A percentile compares a stretch with the other conserved stretches of the same genome.
Conservation (phyloP, 768 basidiomycete genomes). For the Russula ochroleuca region DNA sequence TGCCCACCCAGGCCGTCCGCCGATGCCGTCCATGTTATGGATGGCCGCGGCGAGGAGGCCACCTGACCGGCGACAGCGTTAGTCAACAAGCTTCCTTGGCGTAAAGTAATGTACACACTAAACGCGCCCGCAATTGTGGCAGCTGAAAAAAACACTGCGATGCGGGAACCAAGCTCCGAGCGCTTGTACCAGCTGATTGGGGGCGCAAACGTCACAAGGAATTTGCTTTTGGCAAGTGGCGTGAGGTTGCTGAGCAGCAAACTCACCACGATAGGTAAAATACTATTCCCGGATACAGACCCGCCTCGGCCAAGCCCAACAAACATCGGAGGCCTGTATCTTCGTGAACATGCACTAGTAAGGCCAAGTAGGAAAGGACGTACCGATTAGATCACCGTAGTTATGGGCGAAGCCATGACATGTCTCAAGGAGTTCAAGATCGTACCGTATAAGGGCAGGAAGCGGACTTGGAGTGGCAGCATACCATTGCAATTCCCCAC, state of each 20-base stretch:
- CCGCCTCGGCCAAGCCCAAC: not conserved
- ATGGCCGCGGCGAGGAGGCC: constrained; percentile 1
- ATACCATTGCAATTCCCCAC: not conserved
- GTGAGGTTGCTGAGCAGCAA: not conserved
- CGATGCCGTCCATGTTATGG: constrained; percentile 6
- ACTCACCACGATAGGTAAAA: not conserved
- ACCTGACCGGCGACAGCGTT: not conserved
- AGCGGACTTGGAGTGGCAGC: not conserved
- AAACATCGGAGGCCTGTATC: not conserved
- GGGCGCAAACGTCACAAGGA: not conserved
- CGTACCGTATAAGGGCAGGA: not conserved
- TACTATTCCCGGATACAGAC: constrained; percentile 1
- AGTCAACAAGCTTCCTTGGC: not conserved
- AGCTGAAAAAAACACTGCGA: not conserved
- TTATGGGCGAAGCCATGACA: not conserved
- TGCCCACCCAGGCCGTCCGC: constrained; percentile 3
- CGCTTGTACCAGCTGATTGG: constrained; percentile 3
- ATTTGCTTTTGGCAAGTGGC: not conserved
- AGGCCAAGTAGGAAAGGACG: not conserved
- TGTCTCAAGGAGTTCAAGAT: not conserved
- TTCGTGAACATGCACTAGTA: not conserved
- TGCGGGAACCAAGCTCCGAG: not conserved
- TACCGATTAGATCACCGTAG: not conserved
- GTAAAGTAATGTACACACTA: not conserved
- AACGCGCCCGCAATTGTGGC: constrained; percentile 4